phyloP scores from a whole-genome alignment of 768 basidiomycete species.

The Lentinula aciculospora region DNA sequence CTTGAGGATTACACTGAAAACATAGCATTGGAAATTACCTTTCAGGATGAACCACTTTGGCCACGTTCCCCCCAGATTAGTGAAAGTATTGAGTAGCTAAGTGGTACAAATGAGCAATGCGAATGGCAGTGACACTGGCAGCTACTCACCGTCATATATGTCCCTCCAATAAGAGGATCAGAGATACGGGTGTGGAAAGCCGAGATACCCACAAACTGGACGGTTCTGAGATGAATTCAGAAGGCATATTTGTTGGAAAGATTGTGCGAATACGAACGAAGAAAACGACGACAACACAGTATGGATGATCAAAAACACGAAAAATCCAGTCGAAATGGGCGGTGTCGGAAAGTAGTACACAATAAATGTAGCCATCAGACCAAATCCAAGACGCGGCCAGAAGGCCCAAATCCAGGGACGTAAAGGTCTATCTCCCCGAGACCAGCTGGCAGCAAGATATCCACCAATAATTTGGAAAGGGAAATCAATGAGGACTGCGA shows the following conservation, averaged over 20 bases:
- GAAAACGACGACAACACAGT: conserved; percentile 84
- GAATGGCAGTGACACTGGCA: not conserved
- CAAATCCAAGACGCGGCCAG: conserved; percentile 79
- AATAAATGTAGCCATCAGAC: conserved; percentile 64
- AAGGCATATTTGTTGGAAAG: not conserved
- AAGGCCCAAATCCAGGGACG: conserved; percentile 90
- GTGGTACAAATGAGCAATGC: not conserved
- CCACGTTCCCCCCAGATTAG: conserved; percentile 98
- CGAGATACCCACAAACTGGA: conserved; percentile 99
- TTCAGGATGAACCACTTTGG: conserved; percentile 95
- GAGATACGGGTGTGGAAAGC: conserved; percentile 97
- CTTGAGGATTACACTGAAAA: conserved; percentile 9
- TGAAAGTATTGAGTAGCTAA: conserved; percentile 90
- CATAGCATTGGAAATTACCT: conserved; percentile 34
- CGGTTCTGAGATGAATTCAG: conserved; percentile 51
- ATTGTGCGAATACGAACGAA: conserved; percentile 47
- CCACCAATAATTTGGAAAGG: conserved; percentile 96
- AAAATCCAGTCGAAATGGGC: conserved; percentile 71
- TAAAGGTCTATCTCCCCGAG: conserved; percentile 70
- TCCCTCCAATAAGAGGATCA: conserved; percentile 95
- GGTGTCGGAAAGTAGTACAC: conserved; percentile 82
- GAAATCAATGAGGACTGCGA: conserved; percentile 93
- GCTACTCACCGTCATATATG: conserved; percentile 97
- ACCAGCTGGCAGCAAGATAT: conserved; percentile 92
- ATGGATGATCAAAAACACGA: conserved; percentile 71